phyloP scores from a whole-genome alignment of 2,329 filamentous ascomycete genomes.

The Dendryphion nanum region DNA sequence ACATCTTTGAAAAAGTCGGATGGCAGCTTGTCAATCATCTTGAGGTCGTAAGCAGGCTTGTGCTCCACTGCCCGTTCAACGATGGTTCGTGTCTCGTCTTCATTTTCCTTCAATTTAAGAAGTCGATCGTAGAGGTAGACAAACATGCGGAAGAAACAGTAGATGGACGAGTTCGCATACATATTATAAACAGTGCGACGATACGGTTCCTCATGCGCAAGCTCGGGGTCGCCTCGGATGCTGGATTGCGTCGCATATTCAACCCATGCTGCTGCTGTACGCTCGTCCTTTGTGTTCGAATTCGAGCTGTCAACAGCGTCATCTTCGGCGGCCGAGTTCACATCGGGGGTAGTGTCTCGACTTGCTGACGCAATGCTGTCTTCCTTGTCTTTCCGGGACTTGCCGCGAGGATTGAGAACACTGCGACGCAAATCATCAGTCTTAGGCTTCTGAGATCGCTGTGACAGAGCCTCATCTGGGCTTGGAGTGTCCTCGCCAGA shows the following conservation, averaged over 20 bases:
- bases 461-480: conserved; percentile 69
- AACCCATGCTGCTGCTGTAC: conserved; percentile 64
- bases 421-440: conserved; percentile 72
- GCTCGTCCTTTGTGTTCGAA: conserved; percentile 58
- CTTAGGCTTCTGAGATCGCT: conserved; percentile 64
- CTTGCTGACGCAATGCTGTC: conserved; percentile 75
- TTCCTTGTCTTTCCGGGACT: conserved; percentile 72
- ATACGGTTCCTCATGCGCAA: conserved; percentile 77
- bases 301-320: conserved; percentile 62
- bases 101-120: conserved; percentile 77
- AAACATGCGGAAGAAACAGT: conserved; percentile 93
- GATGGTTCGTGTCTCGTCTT: conserved; percentile 69
- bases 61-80: conserved; percentile 69
- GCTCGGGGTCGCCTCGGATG: conserved; percentile 60
- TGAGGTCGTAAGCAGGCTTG: conserved; percentile 81
- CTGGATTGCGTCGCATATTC: conserved; percentile 55
- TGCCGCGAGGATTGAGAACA: conserved; percentile 77
- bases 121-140: conserved; percentile 86
- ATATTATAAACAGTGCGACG: conserved; percentile 80
- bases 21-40: conserved; percentile 75
- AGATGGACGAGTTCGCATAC: conserved; percentile 88
- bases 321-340: conserved; percentile 73
- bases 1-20: conserved; percentile 72
- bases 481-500: conserved; percentile 63
- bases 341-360: conserved; percentile 86